Evolutionary conservation across 1,139 yeast genomes (phyloP), one percentile per base, ranked within the genome.

Genomic region (Scheffersomyces parashehatae): DNA sequence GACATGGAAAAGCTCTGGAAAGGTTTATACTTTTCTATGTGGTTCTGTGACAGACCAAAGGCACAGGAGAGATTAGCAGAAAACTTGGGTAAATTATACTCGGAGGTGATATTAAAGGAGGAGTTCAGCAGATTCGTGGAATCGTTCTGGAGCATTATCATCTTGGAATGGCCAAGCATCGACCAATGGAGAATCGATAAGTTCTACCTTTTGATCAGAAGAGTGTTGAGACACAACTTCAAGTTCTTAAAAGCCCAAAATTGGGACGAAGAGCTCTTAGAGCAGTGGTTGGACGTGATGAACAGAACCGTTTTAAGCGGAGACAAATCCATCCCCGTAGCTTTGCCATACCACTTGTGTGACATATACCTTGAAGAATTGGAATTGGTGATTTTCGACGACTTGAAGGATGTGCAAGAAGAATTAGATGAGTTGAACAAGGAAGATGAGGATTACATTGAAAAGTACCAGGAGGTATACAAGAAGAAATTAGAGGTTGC

Each of bases 31-130:
- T 93, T 76, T 62, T 83, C 89, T 28, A 88, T 93, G 96, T 93
- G 99, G 99, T 89, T 86, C 66, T 81, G 96, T 60, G 99, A 93
- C 65, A 81, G 95, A 56, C 95, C 97, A 28, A 76, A 85, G 53
- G 95, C 96, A 28, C 99, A 93, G 66, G 96, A 90, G 63, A 71
- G 84, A 46, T 72, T 93, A 37, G 96, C 97, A 3, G 81, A 77
- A 42, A 82, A 81, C 40, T 70, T 93, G 49, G 96, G 95, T 0
- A 74, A 68, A 39, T 69, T 93, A 39, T 78, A 77, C 47, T 70
- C 80, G 20, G 70, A 74, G 28, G 68, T 69, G 26, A 67, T 80
- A n/a, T 69, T 79, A 4, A 53, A 53, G 3, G 59, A 58, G 8
- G 66, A 75, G 59, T 70, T 73, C 55, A 54, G 70, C 43, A 65